Conservation (phyloP, 2,329 filamentous ascomycete species). For the Penicillium brasilianum region DNA sequence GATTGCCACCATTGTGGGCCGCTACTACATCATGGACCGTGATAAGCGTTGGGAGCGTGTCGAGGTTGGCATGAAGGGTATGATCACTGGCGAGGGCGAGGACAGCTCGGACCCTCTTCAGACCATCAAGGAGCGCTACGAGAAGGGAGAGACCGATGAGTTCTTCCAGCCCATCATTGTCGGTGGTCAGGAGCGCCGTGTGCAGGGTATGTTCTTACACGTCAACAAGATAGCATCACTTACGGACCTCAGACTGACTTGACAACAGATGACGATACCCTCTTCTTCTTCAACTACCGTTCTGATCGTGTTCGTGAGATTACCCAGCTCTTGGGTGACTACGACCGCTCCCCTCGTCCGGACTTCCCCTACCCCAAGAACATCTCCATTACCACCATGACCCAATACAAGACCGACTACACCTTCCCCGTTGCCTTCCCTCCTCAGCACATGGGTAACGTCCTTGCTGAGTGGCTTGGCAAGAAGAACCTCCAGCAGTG, state of each 20-base stretch:
- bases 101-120: conserved; percentile 81
- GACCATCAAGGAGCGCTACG: conserved; percentile 86
- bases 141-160: conserved; percentile 88
- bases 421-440: conserved; percentile 91
- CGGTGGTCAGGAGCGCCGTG: conserved; percentile 80
- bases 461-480: conserved; percentile 94
- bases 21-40: conserved; percentile 99
- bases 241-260: conserved; percentile 24
- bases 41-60: conserved; percentile 99
- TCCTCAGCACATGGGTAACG: conserved; percentile 95
- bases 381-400: conserved; percentile 91
- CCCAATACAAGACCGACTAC: conserved; percentile 95
- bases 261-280: conserved; percentile 76
- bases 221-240: not conserved
- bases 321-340: conserved; percentile 88
- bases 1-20: conserved; percentile 89
- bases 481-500: conserved; percentile 91
- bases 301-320: conserved; percentile 97
- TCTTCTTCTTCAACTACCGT: conserved; percentile 99
- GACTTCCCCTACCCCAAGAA: conserved; percentile 95
- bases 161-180: conserved; percentile 98
- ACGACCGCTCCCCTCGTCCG: conserved; percentile 86
- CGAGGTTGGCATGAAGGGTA: conserved; percentile 84
- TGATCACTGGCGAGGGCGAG: conserved; percentile 87
- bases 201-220: conserved; percentile 68